Evolutionary conservation across 176 grass and related monocot genomes (phyloP), one percentile per base, ranked within the genome.

Genomic region (Ensete ventricosum): DNA sequence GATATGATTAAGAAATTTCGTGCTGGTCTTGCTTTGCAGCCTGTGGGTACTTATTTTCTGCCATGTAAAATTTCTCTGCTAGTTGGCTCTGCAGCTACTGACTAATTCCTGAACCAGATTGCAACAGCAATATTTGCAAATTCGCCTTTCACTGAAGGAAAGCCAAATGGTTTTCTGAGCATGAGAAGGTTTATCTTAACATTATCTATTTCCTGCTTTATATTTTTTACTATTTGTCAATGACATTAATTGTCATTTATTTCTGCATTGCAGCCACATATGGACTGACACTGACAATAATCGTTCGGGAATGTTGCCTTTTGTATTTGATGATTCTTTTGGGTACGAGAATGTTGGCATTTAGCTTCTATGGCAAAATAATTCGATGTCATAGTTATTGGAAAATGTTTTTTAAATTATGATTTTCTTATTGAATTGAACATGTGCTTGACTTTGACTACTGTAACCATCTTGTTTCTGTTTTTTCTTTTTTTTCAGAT

Each of bases 261-360:
- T 67, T 72, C 55, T 91, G 82, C 19, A 70, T 70, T 70, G 17
- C 88, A 99, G 95, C 84, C 90, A 99, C 62, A 84, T 94, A 25
- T 99, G 95, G 95, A 99, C 95, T 34, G 95, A 99, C 82, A 99
- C 95, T 62, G 95, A 99, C 67, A 99, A 99, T 83, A 89, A 99
- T 67, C 90, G 95, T n/a, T 49, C 90, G 27, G 95, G 90, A 62
- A 99, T 99, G 95, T 91, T 99, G 81, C 93, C 93, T 67, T 96
- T 96, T 88, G 93, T 96, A 71, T 96, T 92, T 43, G 83, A 96
- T 22, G 74, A 86, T 51, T 81, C 89, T 74, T 96, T 92, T 84
- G 93, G 93, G 93, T 92, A 80, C 82, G 85, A 6, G 4, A 43
- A 43, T 0, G 34, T 43, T 52, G 23, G 8, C 7, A 9, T 24